Evolutionary conservation across 495 filamentous ascomycete species (phyloP), one percentile per base, ranked within the genome.

Genomic region (Aspergillus ellipticus): DNA sequence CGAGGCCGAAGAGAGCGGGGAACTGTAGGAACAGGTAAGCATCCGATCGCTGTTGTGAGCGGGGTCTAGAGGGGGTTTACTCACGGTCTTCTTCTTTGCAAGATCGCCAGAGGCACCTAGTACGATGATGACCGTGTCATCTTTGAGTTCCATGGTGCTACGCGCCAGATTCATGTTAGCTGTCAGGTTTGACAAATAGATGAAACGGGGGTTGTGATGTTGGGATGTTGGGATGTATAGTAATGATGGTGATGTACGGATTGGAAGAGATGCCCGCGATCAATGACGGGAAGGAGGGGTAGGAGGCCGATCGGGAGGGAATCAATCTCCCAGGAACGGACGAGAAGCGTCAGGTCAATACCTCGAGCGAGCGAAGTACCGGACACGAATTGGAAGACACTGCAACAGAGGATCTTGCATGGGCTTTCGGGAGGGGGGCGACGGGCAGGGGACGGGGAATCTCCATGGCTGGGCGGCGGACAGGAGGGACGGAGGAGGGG

Each of bases 81-180:
- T 65, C 74, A 96, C 92, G 17, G 94, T 98, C 84, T 98, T 98
- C 86, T 98, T 98, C 82, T 97, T 97, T 28, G 95, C 94, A 42
- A 99, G 81, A 80, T 99, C 94, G 53, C 94, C 94, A 16, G 95
- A 97, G 52, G 94, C 94, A 66, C 94, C 94, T 56, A 99, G 86
- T 64, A 99, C 94, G 58, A 99, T 85, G 72, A 99, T 96, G 68
- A 94, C 81, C 58, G 95, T 99, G 82, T 97, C 93, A 67, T 97
- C 90, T 80, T 96, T 99, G 60, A 99, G 87, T 83, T 97, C 94
- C 64, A 96, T 79, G 60, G 79, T 86, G 66, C 89, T 92, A 66
- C 50, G 60, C 49, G 53, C 37, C 55, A 47, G 39, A 61, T 62
- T 57, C 70, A 72, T 74, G 42, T 65, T 65, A 65, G 62, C 54